Conservation (phyloP, 1,284 basidiomycete genomes). For the Ceratobasidium sp. region DNA sequence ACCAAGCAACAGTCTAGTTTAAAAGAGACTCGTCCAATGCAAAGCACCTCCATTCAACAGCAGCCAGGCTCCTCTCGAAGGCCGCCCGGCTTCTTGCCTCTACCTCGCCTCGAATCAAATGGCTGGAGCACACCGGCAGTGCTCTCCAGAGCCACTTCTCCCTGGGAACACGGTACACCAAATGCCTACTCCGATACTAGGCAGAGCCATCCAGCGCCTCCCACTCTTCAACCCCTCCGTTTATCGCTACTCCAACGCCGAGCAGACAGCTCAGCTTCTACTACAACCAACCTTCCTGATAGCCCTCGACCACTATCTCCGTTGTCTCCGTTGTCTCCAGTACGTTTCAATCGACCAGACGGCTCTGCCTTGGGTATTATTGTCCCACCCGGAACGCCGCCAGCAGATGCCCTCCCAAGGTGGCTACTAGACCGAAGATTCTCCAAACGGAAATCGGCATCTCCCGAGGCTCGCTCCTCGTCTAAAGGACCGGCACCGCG, state of each 20-base stretch:
- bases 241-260: constrained; percentile 30
- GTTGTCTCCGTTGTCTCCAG: constrained; percentile 31
- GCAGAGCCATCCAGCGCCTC: not conserved
- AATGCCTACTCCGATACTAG: constrained; percentile 3
- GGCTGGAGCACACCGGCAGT: constrained; percentile 26
- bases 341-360: constrained; percentile 15
- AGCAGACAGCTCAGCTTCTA: constrained; percentile 15
- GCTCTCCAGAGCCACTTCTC: constrained; percentile 12
- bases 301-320: constrained; percentile 30
- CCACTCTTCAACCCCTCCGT: constrained; percentile 20
- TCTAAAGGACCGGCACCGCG: constrained; percentile 3
- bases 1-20: not conserved
- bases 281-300: constrained; percentile 9
- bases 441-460: not conserved
- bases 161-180: constrained; percentile 23
- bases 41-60: not conserved
- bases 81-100: not conserved
- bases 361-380: constrained; percentile 37
- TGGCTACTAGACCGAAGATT: constrained; percentile 26
- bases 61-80: constrained; percentile 13
- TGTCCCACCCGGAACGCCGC: constrained; percentile 35
- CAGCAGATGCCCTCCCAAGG: constrained; percentile 20
- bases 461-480: constrained; percentile 3
- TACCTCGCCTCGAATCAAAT: constrained; percentile 6
- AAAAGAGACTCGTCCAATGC: not conserved